Percentiles rank a stretch among this genome's conserved stretches.
phyloP scores from a whole-genome alignment of 2,329 filamentous ascomycete species.

The Capronia americana region DNA sequence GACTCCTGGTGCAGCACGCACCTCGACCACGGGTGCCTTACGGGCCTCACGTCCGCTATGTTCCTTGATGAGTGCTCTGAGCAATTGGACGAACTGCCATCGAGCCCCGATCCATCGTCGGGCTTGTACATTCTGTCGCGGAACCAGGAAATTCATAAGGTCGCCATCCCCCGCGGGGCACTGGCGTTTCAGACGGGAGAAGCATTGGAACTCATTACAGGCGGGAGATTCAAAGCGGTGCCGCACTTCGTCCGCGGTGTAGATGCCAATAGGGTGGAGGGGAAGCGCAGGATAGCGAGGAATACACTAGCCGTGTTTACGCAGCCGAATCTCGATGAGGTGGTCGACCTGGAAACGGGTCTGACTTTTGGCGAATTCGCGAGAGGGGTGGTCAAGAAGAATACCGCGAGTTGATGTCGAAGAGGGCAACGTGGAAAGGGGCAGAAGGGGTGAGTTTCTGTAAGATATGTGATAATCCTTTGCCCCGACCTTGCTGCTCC shows the following conservation, averaged over 20 bases:
- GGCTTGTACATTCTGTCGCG: slow-evolving; percentile 95
- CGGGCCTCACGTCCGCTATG: slow-evolving; percentile 93
- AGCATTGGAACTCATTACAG: slow-evolving; percentile 86
- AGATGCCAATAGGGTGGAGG: slow-evolving; percentile 56
- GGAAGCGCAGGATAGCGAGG: slow-evolving; percentile 61
- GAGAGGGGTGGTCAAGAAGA: slow-evolving; percentile 79
- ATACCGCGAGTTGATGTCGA: slow-evolving; percentile 56
- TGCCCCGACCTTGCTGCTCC: background rate
- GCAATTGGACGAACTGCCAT: slow-evolving; percentile 54
- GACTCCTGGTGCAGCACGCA: slow-evolving; percentile 89
- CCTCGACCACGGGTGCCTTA: slow-evolving; percentile 89
- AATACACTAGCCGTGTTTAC: slow-evolving; percentile 98
- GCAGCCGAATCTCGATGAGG: slow-evolving; percentile 84
- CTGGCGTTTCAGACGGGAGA: slow-evolving; percentile 97
- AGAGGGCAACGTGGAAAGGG: background rate
- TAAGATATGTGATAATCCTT: background rate
- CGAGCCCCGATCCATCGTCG: slow-evolving; percentile 80
- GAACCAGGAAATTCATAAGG: slow-evolving; percentile 81
- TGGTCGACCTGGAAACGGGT: slow-evolving; percentile 72
- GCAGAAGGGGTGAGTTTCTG: background rate
- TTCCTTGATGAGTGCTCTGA: slow-evolving; percentile 76
- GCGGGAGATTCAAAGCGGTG: slow-evolving; percentile 90
- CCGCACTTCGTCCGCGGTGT: slow-evolving; percentile 92
- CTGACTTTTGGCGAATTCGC: slow-evolving; percentile 76
- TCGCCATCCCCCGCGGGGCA: slow-evolving; percentile 87